Base-by-base conservation (phyloP, 805 yeast species). In the Cyberlindnera japonica region DNA sequence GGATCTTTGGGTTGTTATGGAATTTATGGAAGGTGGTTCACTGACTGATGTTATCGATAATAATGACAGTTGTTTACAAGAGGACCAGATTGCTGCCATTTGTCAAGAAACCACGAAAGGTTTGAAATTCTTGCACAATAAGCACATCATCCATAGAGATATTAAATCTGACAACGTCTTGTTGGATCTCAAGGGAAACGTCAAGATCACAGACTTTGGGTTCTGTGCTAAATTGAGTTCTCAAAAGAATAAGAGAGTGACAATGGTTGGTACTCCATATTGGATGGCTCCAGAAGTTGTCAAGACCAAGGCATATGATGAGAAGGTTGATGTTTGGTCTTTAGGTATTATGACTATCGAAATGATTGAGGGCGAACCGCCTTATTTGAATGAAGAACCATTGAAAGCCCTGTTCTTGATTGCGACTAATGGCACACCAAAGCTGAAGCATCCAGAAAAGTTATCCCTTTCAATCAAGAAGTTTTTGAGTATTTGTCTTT, bases 241-340 rank as follows among this genome's bases (percentile, higher is more conserved):
- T 41, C 79, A 80, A 50, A 83, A 86, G 59, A 77, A 84, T 38
- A 90, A 91, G 61, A 79, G 99, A 57, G 95, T 96, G 7, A 93
- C 99, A 3, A 86, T 93, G 95, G 99, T 93, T 15, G 99, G 99
- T 25, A 93, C 99, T 0, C 99, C 99, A 12, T 93, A 93, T 61
- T 93, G 99, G 99, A 93, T 93, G 99, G 99, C 99, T 0, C 99
- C 99, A 1, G 99, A 93, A 63, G 98, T 93, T 38, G 97, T 93
- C 19, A 82, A 89, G 41, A 83, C 95, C 49, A 88, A 89, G 61
- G 97, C 90, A 55, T 93, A 93, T 57, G 99, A 95, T 43, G 95
- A 95, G 41, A 90, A 95, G 59, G 96, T 93, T 24, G 99, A 93
- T 63, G 86, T 95, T 38, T 93, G 99, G 99, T 88, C 97, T 9